Conservation (phyloP, 116 monocot species). For the Phalaenopsis hybrid region DNA sequence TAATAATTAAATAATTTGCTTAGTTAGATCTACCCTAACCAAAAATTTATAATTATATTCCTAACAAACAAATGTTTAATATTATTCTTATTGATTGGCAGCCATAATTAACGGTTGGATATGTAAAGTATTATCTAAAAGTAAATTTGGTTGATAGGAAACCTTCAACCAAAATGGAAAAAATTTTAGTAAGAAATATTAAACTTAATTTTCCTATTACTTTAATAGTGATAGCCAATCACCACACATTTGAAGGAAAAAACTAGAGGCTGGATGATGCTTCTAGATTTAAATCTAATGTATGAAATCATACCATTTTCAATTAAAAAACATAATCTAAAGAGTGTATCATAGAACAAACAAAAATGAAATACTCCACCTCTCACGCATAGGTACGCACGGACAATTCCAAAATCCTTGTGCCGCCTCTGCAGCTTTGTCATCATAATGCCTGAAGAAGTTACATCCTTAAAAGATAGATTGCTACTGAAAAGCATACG, state of each 20-base stretch:
- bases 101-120: no score
- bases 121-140: no score
- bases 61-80: no score
- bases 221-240: neutral
- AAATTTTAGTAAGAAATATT: neutral
- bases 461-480: constrained; percentile 3
- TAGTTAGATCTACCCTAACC: no score
- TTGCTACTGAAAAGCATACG: neutral
- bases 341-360: constrained; percentile 1
- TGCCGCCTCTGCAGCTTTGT: constrained; percentile 86
- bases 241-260: neutral
- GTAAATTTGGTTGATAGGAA: neutral
- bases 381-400: constrained; percentile 98
- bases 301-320: neutral
- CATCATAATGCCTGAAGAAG: constrained; percentile 86
- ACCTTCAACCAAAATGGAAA: neutral
- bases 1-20: no score
- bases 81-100: no score
- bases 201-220: neutral
- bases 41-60: no score
- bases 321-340: neutral
- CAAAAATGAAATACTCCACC: constrained; percentile 26
- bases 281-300: neutral
- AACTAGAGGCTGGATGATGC: neutral
- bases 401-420: constrained; percentile 99